A percentile compares a stretch with the other conserved stretches of the same genome.
Evolutionary conservation across 768 basidiomycete species (phyloP).

Genomic region (Tricholoma flavovirens): DNA sequence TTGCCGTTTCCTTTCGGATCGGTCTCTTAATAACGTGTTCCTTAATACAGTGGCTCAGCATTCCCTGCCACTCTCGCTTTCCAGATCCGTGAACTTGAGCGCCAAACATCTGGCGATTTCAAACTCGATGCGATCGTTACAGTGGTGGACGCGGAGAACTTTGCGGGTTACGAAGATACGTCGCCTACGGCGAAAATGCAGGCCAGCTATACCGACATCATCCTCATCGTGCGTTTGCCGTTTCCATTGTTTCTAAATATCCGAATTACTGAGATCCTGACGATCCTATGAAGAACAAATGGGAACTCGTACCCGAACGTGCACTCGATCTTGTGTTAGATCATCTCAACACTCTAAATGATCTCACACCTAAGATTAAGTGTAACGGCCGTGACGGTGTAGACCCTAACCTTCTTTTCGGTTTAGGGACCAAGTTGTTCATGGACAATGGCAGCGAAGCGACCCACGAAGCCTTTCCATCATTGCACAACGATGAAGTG

Average conservation of each 20-base stretch:
- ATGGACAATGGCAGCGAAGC: conserved; percentile 19
- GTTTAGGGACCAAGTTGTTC: conserved; percentile 83
- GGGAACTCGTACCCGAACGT: conserved; percentile 78
- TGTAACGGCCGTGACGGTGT: conserved; percentile 61
- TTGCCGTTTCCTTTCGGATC: background rate
- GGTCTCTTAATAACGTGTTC: background rate
- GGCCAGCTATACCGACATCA: conserved; percentile 91
- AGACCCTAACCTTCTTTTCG: conserved; percentile 77
- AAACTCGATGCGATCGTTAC: conserved; percentile 88
- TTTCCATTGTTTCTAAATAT: background rate
- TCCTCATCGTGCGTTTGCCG: conserved; percentile 61
- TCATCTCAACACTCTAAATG: conserved; percentile 85
- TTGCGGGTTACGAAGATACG: conserved; percentile 87
- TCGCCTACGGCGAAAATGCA: conserved; percentile 91
- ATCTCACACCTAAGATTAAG: conserved; percentile 79
- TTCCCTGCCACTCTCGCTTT: conserved; percentile 95
- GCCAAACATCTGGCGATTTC: conserved; percentile 66
- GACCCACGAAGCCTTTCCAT: conserved; percentile 12
- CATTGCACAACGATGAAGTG: conserved; percentile 82
- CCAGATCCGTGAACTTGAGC: conserved; percentile 87
- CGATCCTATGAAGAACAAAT: conserved; percentile 65
- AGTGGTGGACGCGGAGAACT: conserved; percentile 89
- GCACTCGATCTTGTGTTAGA: conserved; percentile 80
- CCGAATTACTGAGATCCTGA: background rate
- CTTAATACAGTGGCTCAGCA: conserved; percentile 68